Base-by-base conservation (phyloP, 1,284 basidiomycete species). In the Macrocystidia cucumis region DNA sequence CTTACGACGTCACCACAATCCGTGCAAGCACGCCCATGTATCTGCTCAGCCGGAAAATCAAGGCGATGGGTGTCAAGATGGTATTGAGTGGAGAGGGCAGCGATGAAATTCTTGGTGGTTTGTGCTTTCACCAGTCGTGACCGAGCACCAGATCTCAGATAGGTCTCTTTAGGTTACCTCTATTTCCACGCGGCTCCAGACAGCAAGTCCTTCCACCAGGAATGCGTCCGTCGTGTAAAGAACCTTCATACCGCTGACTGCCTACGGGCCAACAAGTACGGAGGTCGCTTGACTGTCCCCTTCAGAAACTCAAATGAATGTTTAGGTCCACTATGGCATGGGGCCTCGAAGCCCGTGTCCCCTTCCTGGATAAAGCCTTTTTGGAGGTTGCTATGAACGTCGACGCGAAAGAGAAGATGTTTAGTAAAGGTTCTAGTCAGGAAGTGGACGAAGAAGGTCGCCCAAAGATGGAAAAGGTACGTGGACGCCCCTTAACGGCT, bases 41-140 rank as follows among this genome's bases (percentile, higher is more conserved):
- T 58, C 78, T 99, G 22, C 78, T 98, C 41, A 91, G 87, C 57
- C 78, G 96, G 39, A 98, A 98, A 69, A 96, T 98, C 72, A 99
- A 98, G 67, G 95, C 96, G 2, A 98, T 93, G 87, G 96, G 96
- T 45, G 96, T 99, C 45, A 99, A 99, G 70, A 99, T 99, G 96
- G 96, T 99, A 3, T 73, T 99, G 25, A 91, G 87, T 44, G 96
- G 96, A 22, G 96, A 99, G 62, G 96, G 96, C 20, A 92, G 89
- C 41, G 96, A 99, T 52, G 96, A 99, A 63, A 92, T 98, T 46
- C 80, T 97, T 37, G 96, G 96, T 60, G 93, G 91, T 80, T 51
- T 45, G 62, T 54, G 35, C 13, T 35, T 16, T 17, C n/a, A 4
- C 21, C 12, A 14, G 26, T 26, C 11, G 8, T 19, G 11, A 30